Base-by-base conservation (phyloP, 495 filamentous ascomycete species). In the Penicillium pancosmium region DNA sequence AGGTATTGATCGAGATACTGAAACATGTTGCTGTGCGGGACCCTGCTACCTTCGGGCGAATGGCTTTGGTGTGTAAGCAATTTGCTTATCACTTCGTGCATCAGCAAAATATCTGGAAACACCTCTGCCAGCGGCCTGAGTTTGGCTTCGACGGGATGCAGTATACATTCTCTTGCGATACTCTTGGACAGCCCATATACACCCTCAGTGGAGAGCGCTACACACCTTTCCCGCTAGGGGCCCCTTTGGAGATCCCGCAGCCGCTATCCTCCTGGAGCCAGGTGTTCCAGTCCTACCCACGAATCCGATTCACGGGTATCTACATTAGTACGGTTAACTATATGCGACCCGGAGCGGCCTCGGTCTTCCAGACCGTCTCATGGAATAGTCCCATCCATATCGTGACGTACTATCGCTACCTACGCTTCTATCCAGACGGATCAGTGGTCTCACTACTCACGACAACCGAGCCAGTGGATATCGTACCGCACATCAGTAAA, bases 291-390 rank as follows among this genome's bases (percentile, higher is more conserved):
- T 70, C 75, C 0, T 90, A 91, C 3, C 93, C 94, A 1, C 87
- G 94, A 34, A 82, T 98, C 55, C 91, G 94, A 27, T 98, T 94
- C 75, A 92, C 92, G 60, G 94, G 94, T 13, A 87, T 90, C 70
- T 98, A 98, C 77, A 98, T 98, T 73, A 88, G 84, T 72, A 98
- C 94, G 0, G 91, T 96, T 49, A 98, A 98, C 76, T 98, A 98
- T 73, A 86, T 89, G 34, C 89, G 94, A 2, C 76, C 91, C 2
- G 94, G 94, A 51, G 87, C 86, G 65, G 73, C 84, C 62, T 73
- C 82, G 61, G 60, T 76, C 59, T 76, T 80, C 73, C 74, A 82
- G 69, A 72, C 69, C 69, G 52, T 86, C 62, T 68, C 80, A 2
- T 95, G 91, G 91, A 86, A 86, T 68, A 87, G 84, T 19, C 94